These are phyloP conservation scores for Hyaloscypha hepaticicola DNA, from an alignment of 495 filamentous ascomycete species.

Conservation along the genomic window DNA sequence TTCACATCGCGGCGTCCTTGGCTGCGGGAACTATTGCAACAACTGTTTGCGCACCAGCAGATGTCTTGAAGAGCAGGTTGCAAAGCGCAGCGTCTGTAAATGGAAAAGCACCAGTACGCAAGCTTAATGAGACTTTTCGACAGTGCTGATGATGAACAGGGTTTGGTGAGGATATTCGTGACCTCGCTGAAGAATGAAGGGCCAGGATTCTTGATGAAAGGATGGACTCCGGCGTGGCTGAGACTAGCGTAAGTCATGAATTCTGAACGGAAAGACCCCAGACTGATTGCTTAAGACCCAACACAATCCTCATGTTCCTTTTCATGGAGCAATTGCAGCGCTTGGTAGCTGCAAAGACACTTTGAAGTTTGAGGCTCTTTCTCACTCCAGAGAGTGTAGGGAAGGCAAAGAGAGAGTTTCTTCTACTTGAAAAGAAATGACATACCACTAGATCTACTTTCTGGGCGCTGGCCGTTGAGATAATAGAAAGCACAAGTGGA, in stretches of 20 bases:
- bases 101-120: conserved; percentile 14
- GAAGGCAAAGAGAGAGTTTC: too few species aligned
- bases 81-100: conserved; percentile 31
- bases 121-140: background rate
- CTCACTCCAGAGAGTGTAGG: background rate
- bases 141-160: background rate
- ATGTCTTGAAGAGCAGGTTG: conserved; percentile 42
- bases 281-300: conserved; percentile 31
- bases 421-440: too few species aligned
- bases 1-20: conserved; percentile 38
- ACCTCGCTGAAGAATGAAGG: conserved; percentile 36
- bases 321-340: conserved; percentile 42
- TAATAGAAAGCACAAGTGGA: too few species aligned
- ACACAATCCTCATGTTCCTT: conserved; percentile 42
- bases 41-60: conserved; percentile 40
- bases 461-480: too few species aligned
- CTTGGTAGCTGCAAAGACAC: conserved; percentile 10
- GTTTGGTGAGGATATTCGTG: conserved; percentile 33
- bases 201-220: conserved; percentile 41
- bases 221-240: conserved; percentile 44
- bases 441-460: too few species aligned
- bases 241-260: conserved; percentile 34
- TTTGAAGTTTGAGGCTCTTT: background rate
- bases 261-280: conserved; percentile 6
- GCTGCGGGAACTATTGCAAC: conserved; percentile 41